Evolutionary conservation across 208 protist species (phyloP).

Genomic region (Trichomonas gallinae): DNA sequence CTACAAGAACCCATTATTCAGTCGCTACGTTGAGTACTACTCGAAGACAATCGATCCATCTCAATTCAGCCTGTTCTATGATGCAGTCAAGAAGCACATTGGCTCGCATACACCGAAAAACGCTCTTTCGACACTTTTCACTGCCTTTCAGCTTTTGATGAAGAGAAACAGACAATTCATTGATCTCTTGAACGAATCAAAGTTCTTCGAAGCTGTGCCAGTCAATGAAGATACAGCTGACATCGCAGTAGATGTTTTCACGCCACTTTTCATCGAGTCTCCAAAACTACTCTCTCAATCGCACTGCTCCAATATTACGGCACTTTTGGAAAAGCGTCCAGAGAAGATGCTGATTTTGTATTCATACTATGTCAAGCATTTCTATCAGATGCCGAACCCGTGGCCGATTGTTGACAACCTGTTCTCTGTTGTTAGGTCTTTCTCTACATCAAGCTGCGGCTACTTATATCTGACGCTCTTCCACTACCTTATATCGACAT

Average conservation of each 20-base stretch:
- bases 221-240: not conserved
- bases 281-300: not conserved
- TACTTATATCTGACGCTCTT: not conserved
- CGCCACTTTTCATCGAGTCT: not conserved
- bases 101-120: not conserved
- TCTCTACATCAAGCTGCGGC: not conserved
- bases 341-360: not conserved
- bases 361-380: not conserved
- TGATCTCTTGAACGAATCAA: not conserved
- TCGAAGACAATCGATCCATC: not conserved
- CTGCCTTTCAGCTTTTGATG: not conserved
- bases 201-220: not conserved
- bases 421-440: not conserved
- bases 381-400: not conserved
- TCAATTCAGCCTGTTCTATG: not conserved
- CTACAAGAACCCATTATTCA: not conserved
- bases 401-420: not conserved
- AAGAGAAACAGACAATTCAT: not conserved
- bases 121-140: not conserved
- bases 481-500: not conserved
- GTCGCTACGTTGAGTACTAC: not conserved
- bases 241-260: not conserved
- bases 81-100: not conserved
- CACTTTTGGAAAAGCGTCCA: not conserved
- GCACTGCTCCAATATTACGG: not conserved